Base-by-base conservation (phyloP, 1,284 basidiomycete species). In the Moesziomyces antarcticus region DNA sequence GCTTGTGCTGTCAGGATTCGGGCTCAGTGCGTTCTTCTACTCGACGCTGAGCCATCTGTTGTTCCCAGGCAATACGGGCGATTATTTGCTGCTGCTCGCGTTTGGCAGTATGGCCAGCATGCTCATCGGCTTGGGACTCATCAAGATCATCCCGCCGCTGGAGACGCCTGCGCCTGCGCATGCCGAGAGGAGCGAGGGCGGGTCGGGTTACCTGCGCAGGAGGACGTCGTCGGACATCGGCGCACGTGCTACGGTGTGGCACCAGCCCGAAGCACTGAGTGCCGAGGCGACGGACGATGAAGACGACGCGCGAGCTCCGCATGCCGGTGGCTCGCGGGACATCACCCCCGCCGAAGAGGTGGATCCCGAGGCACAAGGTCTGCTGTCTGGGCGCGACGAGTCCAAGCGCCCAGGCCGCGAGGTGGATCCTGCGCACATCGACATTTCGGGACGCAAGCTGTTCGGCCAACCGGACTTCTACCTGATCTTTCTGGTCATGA, bases 1-100 rank as follows among this genome's bases (percentile, higher is more conserved):
- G 3, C 81, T 91, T 16, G 91, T 93, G 21, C 85, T 92, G 18
- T 91, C 91, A 0, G 92, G 91, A n/a, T 93, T 92, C 64, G 92
- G 92, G 0, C 87, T 93, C 6, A 92, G 91, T 9, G 92, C 92
- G 0, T 93, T 93, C 85, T 86, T 91, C 61, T 93, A 93, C 85
- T 90, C 90, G 22, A 87, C 88, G 0, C 81, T 92, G 20, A 89
- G 90, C 0, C 89, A 91, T 58, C 71, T 86, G 0, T 75, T 90
- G 27, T 93, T 89, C 70, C 89, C 90, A 0, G 92, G 91, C 0
- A 87, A 92, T 73, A 91, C 90, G 0, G 89, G 88, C 4, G 88
- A 88, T 5, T 89, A 93, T 58, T 85, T 93, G 3, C 85, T 90
- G 0, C 81, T 91, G n/a, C 88, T 93, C 11, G 88, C 90, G 0